A percentile compares a stretch with the other conserved stretches of the same genome.
Evolutionary conservation across 1,139 yeast species (phyloP).

Genomic region (Kodamaea sp.): DNA sequence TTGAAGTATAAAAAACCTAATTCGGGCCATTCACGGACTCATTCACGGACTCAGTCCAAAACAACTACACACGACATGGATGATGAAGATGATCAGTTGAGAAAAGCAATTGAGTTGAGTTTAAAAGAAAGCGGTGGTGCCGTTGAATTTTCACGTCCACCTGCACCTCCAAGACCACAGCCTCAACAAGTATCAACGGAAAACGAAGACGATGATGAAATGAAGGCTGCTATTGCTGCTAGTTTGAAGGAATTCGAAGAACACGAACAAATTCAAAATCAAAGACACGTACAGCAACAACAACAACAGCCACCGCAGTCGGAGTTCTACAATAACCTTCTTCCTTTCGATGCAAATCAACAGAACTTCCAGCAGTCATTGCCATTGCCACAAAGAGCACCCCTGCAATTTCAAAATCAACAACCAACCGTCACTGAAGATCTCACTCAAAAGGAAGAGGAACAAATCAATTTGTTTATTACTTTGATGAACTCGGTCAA

Average conservation of each 20-base stretch:
- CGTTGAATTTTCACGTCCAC: constrained; percentile 15
- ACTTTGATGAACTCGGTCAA: constrained; percentile 56
- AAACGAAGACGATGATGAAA: constrained; percentile 81
- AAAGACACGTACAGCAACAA: constrained; percentile 14
- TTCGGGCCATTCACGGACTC: background rate
- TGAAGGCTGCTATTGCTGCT: constrained; percentile 95
- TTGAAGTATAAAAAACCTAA: constrained; percentile 41
- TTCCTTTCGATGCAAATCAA: constrained; percentile 12
- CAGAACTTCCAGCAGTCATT: constrained; percentile 3
- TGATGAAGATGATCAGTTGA: constrained; percentile 75
- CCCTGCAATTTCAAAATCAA: constrained; percentile 6
- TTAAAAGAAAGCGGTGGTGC: constrained; percentile 48
- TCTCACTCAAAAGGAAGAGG: constrained; percentile 60
- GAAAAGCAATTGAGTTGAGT: constrained; percentile 74
- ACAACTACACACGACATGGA: constrained; percentile 19
- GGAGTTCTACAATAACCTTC: constrained; percentile 31
- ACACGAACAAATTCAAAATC: constrained; percentile 10
- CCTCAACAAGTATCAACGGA: constrained; percentile 15
- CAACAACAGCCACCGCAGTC: constrained; percentile 19
- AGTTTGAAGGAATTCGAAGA: constrained; percentile 70
- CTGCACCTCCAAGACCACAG: constrained; percentile 8
- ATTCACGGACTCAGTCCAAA: background rate
- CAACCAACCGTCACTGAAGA: constrained; percentile 21
- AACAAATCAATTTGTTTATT: constrained; percentile 65
- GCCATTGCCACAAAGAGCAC: background rate